Conservation (phyloP, 1,139 yeast genomes). For the Nakaseomyces delphensis region DNA sequence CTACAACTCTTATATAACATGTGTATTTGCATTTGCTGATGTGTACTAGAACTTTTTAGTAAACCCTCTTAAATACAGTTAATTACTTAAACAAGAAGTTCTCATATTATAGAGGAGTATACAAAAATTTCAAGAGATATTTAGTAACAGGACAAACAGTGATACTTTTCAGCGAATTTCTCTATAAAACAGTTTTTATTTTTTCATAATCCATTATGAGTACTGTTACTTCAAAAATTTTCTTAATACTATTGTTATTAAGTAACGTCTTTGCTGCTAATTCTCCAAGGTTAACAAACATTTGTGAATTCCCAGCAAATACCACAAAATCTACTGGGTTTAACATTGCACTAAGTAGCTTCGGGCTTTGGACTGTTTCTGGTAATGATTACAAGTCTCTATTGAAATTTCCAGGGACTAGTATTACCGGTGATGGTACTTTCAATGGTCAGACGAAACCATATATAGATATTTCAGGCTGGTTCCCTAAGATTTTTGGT, state of each 20-base stretch:
- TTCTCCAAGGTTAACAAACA: constrained; percentile 3
- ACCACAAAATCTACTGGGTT: neutral
- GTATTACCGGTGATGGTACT: neutral
- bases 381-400: neutral
- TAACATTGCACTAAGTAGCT: neutral
- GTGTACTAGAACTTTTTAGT: too few relatives aligned
- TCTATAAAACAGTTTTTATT: too few relatives aligned
- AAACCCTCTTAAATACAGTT: too few relatives aligned
- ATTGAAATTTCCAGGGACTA: constrained; percentile 1
- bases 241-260: neutral
- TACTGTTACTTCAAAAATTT: neutral
- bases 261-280: constrained; percentile 1
- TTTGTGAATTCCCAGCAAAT: constrained; percentile 3
- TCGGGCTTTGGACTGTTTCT: neutral
- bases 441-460: constrained; percentile 3
- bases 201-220: neutral
- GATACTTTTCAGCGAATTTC: too few relatives aligned
- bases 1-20: too few relatives aligned
- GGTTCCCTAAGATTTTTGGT: constrained; percentile 3
- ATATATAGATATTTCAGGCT: neutral
- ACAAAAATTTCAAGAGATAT: too few relatives aligned
- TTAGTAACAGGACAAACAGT: too few relatives aligned
- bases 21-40: too few relatives aligned
- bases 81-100: too few relatives aligned
- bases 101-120: too few relatives aligned